Base-by-base conservation (phyloP, 495 filamentous ascomycete species). In the Cercophora scortea region DNA sequence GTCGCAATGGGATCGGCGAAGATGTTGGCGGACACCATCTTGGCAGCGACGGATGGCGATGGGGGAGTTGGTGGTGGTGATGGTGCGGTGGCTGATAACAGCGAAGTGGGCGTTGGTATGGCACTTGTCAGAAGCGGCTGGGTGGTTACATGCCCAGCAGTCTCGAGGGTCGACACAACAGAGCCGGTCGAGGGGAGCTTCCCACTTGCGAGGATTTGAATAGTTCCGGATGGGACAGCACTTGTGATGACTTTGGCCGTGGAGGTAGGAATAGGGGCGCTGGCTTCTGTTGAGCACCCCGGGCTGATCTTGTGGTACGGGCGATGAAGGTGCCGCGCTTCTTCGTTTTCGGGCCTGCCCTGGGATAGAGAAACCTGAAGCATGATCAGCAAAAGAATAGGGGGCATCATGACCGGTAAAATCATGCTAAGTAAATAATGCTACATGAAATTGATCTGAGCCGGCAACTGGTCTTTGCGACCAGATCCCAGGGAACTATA, bases 1-100 rank as follows among this genome's bases (percentile, higher is more conserved):
- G 80, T 84, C 47, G 76, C 77, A 48, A 91, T 74, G 19, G 88
- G 85, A 9, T 73, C 59, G 52, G 66, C 59, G 56, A 78, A 80
- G 51, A 81, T 76, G 47, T 79, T 59, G 3, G 53, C 32, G 9
- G 64, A 62, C 16, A 59, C 32, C 55, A 59, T 64, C 42, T 45
- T 57, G 46, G 54, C 44, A 8, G 45, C 18, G 38, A 48, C 32
- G 2, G 49, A 11, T 10, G 42, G 16, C 15, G 32, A 34, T 50
- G 42, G 42, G 8, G 45, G 40, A 25, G n/a, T 36, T n/a, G 33
- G 45, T 5, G 40, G 32, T 15, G 41, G 34, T 3, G 51, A 38
- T n/a, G n/a, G 25, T 25, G 2, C 25, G 4, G 43, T 16, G 1
- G 15, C 15, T n/a, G 58, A 44, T 16, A 64, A 42, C 19, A 61